A percentile compares a stretch with the other conserved stretches of the same genome.
Conservation (phyloP, 805 yeast genomes). For the Komagataella pastoris region DNA sequence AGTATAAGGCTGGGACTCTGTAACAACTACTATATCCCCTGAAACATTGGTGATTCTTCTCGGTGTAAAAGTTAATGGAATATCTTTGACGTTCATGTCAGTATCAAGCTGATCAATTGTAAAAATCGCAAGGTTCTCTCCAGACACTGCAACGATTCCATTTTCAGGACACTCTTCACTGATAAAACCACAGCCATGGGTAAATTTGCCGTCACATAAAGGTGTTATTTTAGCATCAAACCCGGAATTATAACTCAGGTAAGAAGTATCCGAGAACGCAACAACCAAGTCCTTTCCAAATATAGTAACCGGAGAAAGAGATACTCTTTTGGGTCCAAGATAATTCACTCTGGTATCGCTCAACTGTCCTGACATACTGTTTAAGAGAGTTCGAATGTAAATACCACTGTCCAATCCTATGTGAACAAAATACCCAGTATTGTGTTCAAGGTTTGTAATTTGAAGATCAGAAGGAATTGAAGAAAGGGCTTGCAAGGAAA, state of each 20-base stretch:
- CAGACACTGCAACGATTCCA: slow-evolving; percentile 53
- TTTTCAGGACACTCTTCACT: slow-evolving; percentile 46
- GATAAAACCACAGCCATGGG: slow-evolving; percentile 36
- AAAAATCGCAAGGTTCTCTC: slow-evolving; percentile 38
- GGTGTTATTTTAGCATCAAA: slow-evolving; percentile 32
- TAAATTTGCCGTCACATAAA: slow-evolving; percentile 25
- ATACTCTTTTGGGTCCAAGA: slow-evolving; percentile 57
- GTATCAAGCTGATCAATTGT: slow-evolving; percentile 28
- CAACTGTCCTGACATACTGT: slow-evolving; percentile 44
- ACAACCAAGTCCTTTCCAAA: slow-evolving; percentile 22
- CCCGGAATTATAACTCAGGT: slow-evolving; percentile 32
- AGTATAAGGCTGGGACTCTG: slow-evolving; percentile 30
- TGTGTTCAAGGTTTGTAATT: slow-evolving; percentile 17
- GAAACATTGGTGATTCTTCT: slow-evolving; percentile 13
- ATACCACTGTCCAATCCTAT: slow-evolving; percentile 81
- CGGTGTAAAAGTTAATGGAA: slow-evolving; percentile 39
- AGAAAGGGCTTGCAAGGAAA: slow-evolving; percentile 55
- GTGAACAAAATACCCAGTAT: slow-evolving; percentile 32
- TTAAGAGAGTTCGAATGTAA: slow-evolving; percentile 50
- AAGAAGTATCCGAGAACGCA: slow-evolving; percentile 41
- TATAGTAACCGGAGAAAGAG: slow-evolving; percentile 24
- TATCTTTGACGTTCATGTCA: slow-evolving; percentile 20
- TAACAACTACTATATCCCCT: slow-evolving; percentile 17
- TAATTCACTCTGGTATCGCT: slow-evolving; percentile 56
- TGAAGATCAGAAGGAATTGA: slow-evolving; percentile 29